Base-by-base conservation (phyloP, 2,329 filamentous ascomycete species). In the Alternaria atra region DNA sequence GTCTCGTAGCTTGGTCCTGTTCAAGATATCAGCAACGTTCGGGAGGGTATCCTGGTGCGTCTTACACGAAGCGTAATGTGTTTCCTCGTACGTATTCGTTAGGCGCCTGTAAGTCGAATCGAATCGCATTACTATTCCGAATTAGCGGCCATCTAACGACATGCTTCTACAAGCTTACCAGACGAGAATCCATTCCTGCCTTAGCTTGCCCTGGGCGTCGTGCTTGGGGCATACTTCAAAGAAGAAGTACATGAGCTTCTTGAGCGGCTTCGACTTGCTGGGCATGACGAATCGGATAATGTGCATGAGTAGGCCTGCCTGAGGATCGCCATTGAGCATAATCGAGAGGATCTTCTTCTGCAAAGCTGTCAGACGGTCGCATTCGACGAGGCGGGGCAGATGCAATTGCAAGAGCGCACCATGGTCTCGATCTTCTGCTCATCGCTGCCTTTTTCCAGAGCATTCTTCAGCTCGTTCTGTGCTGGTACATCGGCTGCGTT, bases 251-350 rank as follows among this genome's bases (percentile, higher is more conserved):
- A 99, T 87, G 63, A 99, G 87, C 85, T 99, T 99, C 88, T 99
- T 99, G 74, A 99, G 85, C 42, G 91, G 85, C 84, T 99, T 99
- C 81, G 91, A 93, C 84, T 96, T 97, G 66, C 93, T 97, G 13
- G 95, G 95, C 95, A 99, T 99, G 73, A 99, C 94, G 79, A 99
- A 99, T 79, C 95, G 93, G 80, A 99, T 99, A 77, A 99, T 99
- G 84, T 98, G 95, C 95, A 99, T 99, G 72, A 99, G 89, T 20
- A 99, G 86, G 71, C 93, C 90, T 27, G 94, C 91, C 90, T 99
- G 95, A 40, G 95, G 90, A 77, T 99, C 94, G 71, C 95, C 95
- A 80, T 98, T 98, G 76, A 99, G 88, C 95, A 99, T 98, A 77
- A 97, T 89, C 66, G 92, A 97, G 77, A 98, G 84, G 79, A 99